Evolutionary conservation across 495 filamentous ascomycete genomes (phyloP).

Genomic region (Penicillium cosmopolitanum): DNA sequence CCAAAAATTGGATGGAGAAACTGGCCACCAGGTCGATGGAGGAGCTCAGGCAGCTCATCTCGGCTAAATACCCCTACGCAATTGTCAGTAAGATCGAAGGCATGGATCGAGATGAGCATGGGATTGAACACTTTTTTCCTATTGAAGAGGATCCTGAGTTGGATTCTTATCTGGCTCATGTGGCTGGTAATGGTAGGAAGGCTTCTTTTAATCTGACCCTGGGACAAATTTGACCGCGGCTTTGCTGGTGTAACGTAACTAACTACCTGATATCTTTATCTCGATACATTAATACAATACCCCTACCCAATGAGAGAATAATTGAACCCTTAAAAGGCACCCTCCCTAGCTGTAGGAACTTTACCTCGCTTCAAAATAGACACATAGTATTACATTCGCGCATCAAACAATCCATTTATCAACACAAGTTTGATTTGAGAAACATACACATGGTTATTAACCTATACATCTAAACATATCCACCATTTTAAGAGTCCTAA

Average conservation of each 20-base stretch:
- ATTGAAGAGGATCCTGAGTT: constrained; percentile 74
- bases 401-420: neutral
- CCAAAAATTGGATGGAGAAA: constrained; percentile 65
- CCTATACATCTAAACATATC: neutral
- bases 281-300: no score
- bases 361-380: no score
- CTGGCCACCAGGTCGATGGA: constrained; percentile 56
- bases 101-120: constrained; percentile 60
- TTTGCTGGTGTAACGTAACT: no score
- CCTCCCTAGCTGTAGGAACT: no score
- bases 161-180: constrained; percentile 67
- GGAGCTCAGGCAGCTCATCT: constrained; percentile 58
- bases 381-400: neutral
- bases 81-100: constrained; percentile 65
- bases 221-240: constrained; percentile 21
- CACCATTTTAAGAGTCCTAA: constrained; percentile 10
- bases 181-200: constrained; percentile 56
- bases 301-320: no score
- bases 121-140: constrained; percentile 57
- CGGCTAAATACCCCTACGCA: constrained; percentile 57
- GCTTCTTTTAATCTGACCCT: constrained; percentile 64
- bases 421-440: neutral
- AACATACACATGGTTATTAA: constrained; percentile 6
- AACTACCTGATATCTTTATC: no score
- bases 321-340: no score